These are phyloP conservation scores for Excoecaria agallocha DNA, from an alignment of 345 rosid genomes.

Conservation along the genomic window DNA sequence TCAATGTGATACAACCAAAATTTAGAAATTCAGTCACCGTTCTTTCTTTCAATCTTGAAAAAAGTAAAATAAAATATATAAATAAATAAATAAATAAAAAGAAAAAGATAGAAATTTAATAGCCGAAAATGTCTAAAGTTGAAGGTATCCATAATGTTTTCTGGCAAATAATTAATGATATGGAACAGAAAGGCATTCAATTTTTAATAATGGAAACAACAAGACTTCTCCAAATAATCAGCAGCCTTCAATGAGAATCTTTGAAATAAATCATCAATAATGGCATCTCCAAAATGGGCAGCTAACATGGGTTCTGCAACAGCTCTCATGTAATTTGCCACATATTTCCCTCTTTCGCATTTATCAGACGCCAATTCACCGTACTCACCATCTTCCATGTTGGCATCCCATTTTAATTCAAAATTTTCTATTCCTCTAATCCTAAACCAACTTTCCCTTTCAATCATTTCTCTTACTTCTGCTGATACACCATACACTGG, in stretches of 20 bases:
- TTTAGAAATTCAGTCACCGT: no score
- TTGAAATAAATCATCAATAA: slow-evolving; percentile 12
- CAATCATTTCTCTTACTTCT: not conserved
- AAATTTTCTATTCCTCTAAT: not conserved
- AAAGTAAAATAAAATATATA: no score
- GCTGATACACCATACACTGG: not conserved
- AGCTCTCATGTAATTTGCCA: slow-evolving; percentile 2
- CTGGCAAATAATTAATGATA: no score
- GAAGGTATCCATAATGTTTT: no score
- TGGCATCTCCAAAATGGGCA: slow-evolving; percentile 11
- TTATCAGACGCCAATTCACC: not conserved
- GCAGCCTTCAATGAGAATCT: not conserved
- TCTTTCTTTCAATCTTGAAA: no score
- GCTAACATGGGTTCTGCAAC: slow-evolving; percentile 13
- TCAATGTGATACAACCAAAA: no score
- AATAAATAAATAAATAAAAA: no score
- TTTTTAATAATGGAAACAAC: not conserved
- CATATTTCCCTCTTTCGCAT: not conserved
- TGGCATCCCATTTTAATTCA: not conserved
- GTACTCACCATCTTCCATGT: not conserved
- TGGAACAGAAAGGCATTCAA: not conserved
- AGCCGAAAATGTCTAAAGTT: no score
- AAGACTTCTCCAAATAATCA: not conserved
- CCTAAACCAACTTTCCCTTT: slow-evolving; percentile 3
- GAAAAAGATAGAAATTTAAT: no score